These are phyloP conservation scores for Porodaedalea pini DNA, from an alignment of 1,284 basidiomycete species.

Conservation along the genomic window DNA sequence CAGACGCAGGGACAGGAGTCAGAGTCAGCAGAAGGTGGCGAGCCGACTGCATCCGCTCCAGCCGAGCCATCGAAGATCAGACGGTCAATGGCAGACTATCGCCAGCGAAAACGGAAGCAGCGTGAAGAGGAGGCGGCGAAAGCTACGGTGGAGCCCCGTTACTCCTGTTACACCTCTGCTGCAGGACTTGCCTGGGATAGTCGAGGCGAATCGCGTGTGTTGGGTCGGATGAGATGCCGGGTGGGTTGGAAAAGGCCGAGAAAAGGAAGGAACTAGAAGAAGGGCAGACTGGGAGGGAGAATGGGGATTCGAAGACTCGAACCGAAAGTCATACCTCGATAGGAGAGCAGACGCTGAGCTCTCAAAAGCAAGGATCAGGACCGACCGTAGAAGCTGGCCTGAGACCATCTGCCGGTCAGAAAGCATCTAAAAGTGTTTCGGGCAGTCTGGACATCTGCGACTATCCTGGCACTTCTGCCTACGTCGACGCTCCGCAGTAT, in stretches of 20 bases:
- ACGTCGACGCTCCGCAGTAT: no score
- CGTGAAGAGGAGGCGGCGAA: conserved; percentile 35
- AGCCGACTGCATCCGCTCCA: background rate
- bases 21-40: background rate
- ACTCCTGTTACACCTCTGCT: background rate
- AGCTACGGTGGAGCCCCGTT: conserved; percentile 20
- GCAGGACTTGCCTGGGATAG: background rate
- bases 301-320: background rate
- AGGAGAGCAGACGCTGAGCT: background rate
- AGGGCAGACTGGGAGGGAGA: background rate
- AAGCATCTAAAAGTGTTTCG: no score
- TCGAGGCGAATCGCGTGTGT: background rate
- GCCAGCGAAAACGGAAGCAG: conserved; percentile 42
- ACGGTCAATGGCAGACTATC: conserved; percentile 34
- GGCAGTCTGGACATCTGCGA: no score
- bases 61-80: conserved; percentile 7
- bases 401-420: background rate
- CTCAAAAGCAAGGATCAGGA: no score
- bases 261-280: no score
- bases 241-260: background rate
- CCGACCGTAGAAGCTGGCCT: no score
- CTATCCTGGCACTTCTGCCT: no score
- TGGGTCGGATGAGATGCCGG: background rate
- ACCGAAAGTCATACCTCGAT: background rate
- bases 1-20: background rate